Base-by-base conservation (phyloP, 257 asterid genomes). In the Echites panduratus region DNA sequence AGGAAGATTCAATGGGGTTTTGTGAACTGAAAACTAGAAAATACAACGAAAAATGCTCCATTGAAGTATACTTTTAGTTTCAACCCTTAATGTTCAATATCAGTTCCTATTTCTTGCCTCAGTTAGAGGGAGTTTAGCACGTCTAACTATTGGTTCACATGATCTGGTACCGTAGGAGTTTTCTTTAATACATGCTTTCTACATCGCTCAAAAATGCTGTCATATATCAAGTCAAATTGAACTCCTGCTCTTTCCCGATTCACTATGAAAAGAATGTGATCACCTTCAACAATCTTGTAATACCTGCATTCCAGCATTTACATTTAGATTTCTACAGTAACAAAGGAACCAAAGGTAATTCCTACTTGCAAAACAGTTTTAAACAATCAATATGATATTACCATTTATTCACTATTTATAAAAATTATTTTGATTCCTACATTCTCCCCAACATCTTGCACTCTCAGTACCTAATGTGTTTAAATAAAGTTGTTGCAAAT, bases 191-290 rank as follows among this genome's bases (percentile, higher is more conserved):
- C 96, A 43, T 91, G 97, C 78, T 91, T 94, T 76, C 99, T 91
- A 79, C 97, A 91, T 5, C 97, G 86, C 70, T 94, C 98, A 20
- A 94, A 94, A 61, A 94, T 94, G 87, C 96, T 84, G 71, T 94
- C 99, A 50, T 94, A 94, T 73, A 95, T 86, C 86, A 95, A 76
- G 81, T 95, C 98, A 35, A 95, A 95, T 43, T 95, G 89, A 59
- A 90, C 86, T 19, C 97, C 96, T 0, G 97, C 99, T 70, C 99
- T 87, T 81, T 95, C 99, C 26, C 97, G 85, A 81, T 95, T 95
- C 70, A 95, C 83, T 38, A 95, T 85, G 87, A 92, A 95, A 67
- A 92, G 90, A 76, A 92, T 87, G 82, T 95, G 99, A 77, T 95
- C 99, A 0, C 99, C 99, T 77, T 92, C 96, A 47, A 95, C 93